Evolutionary conservation across 2,329 filamentous ascomycete genomes (phyloP).

Genomic region (Talaromyces sp.): DNA sequence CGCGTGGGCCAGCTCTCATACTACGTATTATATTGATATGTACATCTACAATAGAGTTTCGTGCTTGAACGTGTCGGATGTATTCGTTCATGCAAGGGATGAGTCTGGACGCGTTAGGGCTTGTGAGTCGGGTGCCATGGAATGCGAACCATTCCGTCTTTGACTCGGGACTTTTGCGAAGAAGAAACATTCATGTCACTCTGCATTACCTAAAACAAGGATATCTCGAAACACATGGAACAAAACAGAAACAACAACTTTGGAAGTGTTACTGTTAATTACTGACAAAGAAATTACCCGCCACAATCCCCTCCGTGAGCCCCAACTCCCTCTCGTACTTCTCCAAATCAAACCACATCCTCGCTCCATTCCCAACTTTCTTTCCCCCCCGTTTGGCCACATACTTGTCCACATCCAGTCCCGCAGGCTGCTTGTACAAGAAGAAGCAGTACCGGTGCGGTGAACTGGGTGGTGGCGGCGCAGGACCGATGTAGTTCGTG

Average conservation of each 20-base stretch:
- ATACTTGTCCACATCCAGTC: constrained; percentile 7
- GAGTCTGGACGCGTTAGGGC: not conserved
- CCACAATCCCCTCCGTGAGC: constrained; percentile 15
- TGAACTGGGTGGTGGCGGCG: constrained; percentile 15
- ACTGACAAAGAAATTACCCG: constrained; percentile 17
- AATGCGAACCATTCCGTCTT: not conserved
- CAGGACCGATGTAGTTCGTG: constrained; percentile 16
- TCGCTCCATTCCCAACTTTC: constrained; percentile 16
- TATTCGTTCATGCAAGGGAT: not conserved
- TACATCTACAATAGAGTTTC: not conserved
- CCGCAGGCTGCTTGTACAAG: constrained; percentile 16
- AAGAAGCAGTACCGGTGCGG: constrained; percentile 19
- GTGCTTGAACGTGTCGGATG: not conserved
- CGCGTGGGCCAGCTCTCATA: not conserved
- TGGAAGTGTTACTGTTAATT: not conserved
- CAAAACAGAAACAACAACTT: not conserved
- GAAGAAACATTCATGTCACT: not conserved
- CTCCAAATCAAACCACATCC: constrained; percentile 19
- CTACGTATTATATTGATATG: not conserved
- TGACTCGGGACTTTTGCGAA: not conserved
- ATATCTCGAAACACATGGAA: not conserved
- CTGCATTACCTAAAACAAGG: not conserved
- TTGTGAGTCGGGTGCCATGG: not conserved
- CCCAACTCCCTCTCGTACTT: constrained; percentile 15
- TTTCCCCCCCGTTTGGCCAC: constrained; percentile 9